These are phyloP conservation scores for Curvularia spicifera DNA, from an alignment of 2,329 filamentous ascomycete species.

Conservation along the genomic window DNA sequence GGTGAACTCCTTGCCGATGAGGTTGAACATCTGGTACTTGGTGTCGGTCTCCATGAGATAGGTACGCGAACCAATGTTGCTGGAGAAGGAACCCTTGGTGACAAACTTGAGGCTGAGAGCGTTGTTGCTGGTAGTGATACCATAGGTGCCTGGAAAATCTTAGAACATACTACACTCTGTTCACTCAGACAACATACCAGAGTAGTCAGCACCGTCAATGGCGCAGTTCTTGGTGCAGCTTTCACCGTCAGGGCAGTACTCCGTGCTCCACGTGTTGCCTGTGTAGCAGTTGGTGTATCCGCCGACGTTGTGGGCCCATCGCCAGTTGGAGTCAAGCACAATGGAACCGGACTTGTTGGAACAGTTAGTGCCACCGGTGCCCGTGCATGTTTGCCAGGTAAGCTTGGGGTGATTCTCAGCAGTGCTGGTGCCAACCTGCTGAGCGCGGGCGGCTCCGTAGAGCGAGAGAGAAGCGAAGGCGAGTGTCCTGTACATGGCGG, in stretches of 20 bases:
- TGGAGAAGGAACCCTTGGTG: constrained; percentile 56
- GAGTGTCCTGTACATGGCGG: constrained; percentile 50
- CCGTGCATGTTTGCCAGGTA: constrained; percentile 50
- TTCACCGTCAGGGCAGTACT: constrained; percentile 49
- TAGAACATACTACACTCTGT: neutral
- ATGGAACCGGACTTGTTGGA: constrained; percentile 46
- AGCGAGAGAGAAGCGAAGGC: constrained; percentile 51
- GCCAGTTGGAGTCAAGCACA: constrained; percentile 58
- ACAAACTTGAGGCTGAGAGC: constrained; percentile 64
- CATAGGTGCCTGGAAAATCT: constrained; percentile 45
- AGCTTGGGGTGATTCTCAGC: constrained; percentile 53
- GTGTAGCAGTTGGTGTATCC: constrained; percentile 59
- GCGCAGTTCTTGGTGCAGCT: constrained; percentile 52
- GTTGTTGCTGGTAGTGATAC: constrained; percentile 61
- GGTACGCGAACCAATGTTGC: constrained; percentile 52
- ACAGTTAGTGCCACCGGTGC: constrained; percentile 49
- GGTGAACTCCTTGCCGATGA: constrained; percentile 52
- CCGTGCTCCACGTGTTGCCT: constrained; percentile 53
- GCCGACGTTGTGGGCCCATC: constrained; percentile 55
- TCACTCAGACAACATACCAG: constrained; percentile 26
- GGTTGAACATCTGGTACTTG: constrained; percentile 53
- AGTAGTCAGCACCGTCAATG: constrained; percentile 54
- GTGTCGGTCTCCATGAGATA: constrained; percentile 52
- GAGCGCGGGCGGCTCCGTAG: constrained; percentile 49
- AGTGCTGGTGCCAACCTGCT: constrained; percentile 51